Evolutionary conservation across 805 yeast species (phyloP), one percentile per base, ranked within the genome.

Genomic region (Candida parachauliodes): DNA sequence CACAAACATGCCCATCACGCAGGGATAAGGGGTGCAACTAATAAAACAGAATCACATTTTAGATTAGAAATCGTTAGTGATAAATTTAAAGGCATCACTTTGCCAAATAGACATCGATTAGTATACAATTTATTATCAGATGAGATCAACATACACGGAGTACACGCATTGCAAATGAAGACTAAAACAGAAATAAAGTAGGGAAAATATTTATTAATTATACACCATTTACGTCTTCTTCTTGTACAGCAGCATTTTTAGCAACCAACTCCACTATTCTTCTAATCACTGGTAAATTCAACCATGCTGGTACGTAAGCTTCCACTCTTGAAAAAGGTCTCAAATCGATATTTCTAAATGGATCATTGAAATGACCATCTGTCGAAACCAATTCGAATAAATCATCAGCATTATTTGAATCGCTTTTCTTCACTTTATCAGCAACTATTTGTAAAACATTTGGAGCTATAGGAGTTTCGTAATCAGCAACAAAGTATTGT

Each of bases 301-400:
- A 70, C 86, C 94, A 86, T 1, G 95, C 89, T 27, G 98, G 98
- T 45, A 93, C 91, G 55, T 89, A 93, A 12, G 95, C 88, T 66
- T 86, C 88, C 50, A 83, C 81, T 55, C 85, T 68, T 54, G 84
- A 72, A 74, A 85, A 85, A 39, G 88, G 88, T 57, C 93, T 73
- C 32, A 83, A 74, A 36, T 74, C 80, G 38, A 83, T 81, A 41
- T 72, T 72, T 65, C 88, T 79, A 60, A 84, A 85, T 47, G 95
- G 94, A 65, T 85, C 95, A 43, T 82, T 82, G 52, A 84, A 83
- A 52, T 83, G 83, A 3, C 87, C 88, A 45, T 77, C 83, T 10
- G 80, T 74, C 33, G 83, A 76, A 10, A 80, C 76, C 24, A 80
- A 72, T 54, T 82, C 83, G 57, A 83, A 81, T 57, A 81, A 81